Evolutionary conservation across 306 rosid genomes (phyloP).

Genomic region (Cucumis cinereus): DNA sequence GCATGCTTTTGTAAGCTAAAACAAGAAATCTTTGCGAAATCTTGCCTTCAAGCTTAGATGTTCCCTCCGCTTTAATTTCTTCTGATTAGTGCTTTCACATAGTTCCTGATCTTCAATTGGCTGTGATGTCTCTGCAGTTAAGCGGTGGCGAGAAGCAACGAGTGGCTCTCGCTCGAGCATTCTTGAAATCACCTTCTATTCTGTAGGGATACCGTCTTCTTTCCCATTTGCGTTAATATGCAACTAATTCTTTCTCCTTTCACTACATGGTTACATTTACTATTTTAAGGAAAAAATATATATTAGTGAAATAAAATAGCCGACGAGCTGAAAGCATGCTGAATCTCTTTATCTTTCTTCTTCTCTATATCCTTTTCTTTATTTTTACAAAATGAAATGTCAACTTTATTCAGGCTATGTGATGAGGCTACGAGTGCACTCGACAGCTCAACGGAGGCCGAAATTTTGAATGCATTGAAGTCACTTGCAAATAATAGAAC

Average conservation of each 20-base stretch:
- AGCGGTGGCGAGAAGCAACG: constrained; percentile 99
- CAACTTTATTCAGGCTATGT: constrained; percentile 44
- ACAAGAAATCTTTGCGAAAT: not conserved
- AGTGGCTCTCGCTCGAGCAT: constrained; percentile 92
- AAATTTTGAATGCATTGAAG: constrained; percentile 73
- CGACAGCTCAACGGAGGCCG: constrained; percentile 98
- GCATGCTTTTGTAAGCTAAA: not conserved
- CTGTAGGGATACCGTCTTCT: constrained; percentile 38
- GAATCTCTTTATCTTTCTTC: not conserved
- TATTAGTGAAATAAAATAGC: not conserved
- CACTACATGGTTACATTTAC: not conserved
- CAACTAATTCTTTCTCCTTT: not conserved
- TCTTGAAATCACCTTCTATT: constrained; percentile 86
- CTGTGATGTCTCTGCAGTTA: constrained; percentile 40
- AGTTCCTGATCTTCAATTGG: constrained; percentile 10
- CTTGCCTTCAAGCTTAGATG: not conserved
- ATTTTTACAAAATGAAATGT: not conserved
- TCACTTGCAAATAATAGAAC: constrained; percentile 71
- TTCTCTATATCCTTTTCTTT: not conserved
- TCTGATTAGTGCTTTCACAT: not conserved
- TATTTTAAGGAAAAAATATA: not conserved
- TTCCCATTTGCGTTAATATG: not conserved
- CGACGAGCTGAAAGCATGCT: constrained; percentile 3
- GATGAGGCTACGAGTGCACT: constrained; percentile 99
- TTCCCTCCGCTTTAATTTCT: not conserved